These are phyloP conservation scores for Closterium sp. DNA, from an alignment of 139 green algal species.

Conservation along the genomic window DNA sequence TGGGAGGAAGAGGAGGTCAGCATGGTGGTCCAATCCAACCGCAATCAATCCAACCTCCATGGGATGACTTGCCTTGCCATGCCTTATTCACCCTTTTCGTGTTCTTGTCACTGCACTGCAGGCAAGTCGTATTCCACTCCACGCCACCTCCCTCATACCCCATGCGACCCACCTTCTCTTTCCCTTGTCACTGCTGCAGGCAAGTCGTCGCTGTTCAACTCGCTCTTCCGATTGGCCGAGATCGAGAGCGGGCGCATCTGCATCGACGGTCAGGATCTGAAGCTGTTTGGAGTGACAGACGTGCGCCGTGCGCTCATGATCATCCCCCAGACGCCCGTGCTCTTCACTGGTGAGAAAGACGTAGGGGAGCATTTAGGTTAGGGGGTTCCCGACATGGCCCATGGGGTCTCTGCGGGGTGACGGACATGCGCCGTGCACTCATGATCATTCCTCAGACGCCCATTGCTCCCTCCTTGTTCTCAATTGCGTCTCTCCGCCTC, in stretches of 20 bases:
- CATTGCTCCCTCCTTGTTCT: too few species aligned
- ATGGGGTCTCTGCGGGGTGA: background rate
- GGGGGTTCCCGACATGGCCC: too few species aligned
- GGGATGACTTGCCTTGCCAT: too few species aligned
- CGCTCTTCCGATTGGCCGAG: slow-evolving; percentile 70
- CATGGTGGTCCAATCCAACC: too few species aligned
- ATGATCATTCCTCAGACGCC: slow-evolving; percentile 86
- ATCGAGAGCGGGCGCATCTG: slow-evolving; percentile 62
- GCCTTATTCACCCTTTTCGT: too few species aligned
- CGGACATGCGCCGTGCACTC: slow-evolving; percentile 65
- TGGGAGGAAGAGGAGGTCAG: too few species aligned
- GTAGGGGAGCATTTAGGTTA: too few species aligned
- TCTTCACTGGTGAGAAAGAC: slow-evolving; percentile 65
- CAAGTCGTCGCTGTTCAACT: slow-evolving; percentile 81
- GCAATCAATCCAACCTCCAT: too few species aligned
- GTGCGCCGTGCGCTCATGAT: slow-evolving; percentile 73
- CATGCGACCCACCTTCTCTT: too few species aligned
- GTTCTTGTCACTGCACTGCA: too few species aligned
- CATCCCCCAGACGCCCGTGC: slow-evolving; percentile 86
- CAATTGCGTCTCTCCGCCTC: slow-evolving; percentile 16
- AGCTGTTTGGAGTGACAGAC: slow-evolving; percentile 69
- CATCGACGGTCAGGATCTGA: slow-evolving; percentile 83
- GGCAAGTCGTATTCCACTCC: too few species aligned
- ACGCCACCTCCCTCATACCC: too few species aligned
- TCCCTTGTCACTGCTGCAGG: slow-evolving; percentile 25